Conservation (phyloP, 83 land plant species). For the Picea abies region DNA sequence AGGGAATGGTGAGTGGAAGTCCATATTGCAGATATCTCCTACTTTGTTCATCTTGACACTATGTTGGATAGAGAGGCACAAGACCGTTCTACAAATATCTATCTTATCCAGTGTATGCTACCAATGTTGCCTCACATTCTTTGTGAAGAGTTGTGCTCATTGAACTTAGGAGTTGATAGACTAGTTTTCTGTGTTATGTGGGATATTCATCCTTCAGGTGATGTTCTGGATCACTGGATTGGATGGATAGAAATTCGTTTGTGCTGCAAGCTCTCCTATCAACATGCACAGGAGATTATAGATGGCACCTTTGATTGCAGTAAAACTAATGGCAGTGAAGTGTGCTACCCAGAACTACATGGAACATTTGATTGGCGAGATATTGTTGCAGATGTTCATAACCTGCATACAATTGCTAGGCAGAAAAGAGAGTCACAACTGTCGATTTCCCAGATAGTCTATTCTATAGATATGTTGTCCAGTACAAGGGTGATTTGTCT, state of each 20-base stretch:
- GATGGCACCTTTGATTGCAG: constrained; percentile 43
- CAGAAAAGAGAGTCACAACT: constrained; percentile 46
- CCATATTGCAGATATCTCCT: constrained; percentile 95
- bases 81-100: constrained; percentile 85
- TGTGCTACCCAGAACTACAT: constrained; percentile 46
- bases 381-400: constrained; percentile 52
- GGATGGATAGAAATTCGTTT: constrained; percentile 77
- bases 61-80: constrained; percentile 84
- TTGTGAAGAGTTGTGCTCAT: constrained; percentile 43
- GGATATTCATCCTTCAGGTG: constrained; percentile 27
- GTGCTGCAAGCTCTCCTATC: constrained; percentile 91
- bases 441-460: constrained; percentile 85
- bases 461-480: constrained; percentile 66
- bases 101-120: constrained; percentile 54
- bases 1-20: constrained; percentile 71
- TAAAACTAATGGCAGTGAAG: constrained; percentile 9
- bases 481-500: constrained; percentile 62
- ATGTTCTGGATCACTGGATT: constrained; percentile 45
- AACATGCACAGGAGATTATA: constrained; percentile 79
- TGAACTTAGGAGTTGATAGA: constrained; percentile 87
- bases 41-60: constrained; percentile 75
- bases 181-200: constrained; percentile 76
- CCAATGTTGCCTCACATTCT: constrained; percentile 77
- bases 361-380: constrained; percentile 73
- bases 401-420: constrained; percentile 35